Evolutionary conservation across 805 yeast species (phyloP).

Genomic region (Jamesozyma rosinii): DNA sequence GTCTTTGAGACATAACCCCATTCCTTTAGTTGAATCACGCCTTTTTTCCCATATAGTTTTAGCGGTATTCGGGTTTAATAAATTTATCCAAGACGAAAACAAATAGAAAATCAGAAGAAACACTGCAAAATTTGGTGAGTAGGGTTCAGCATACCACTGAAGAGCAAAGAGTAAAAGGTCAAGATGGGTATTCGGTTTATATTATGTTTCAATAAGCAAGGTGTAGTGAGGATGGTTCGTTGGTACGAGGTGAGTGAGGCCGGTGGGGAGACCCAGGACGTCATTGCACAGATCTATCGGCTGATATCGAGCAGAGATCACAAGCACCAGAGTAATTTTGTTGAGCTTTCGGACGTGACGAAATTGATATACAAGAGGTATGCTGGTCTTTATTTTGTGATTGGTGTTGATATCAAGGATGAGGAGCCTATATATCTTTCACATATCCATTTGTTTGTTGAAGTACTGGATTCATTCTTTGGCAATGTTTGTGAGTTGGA

Average conservation of each 20-base stretch:
- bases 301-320: slow-evolving; percentile 76
- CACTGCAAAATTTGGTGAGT: background rate
- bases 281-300: slow-evolving; percentile 51
- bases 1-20: background rate
- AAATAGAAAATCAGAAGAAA: background rate
- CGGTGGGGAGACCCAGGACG: slow-evolving; percentile 23
- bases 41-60: too few species aligned
- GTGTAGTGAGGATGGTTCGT: slow-evolving; percentile 78
- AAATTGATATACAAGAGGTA: slow-evolving; percentile 80
- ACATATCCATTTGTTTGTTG: slow-evolving; percentile 79
- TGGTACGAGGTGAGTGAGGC: slow-evolving; percentile 43
- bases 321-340: slow-evolving; percentile 72
- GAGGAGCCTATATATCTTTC: slow-evolving; percentile 79
- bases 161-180: background rate
- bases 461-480: slow-evolving; percentile 75
- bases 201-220: slow-evolving; percentile 82
- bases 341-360: slow-evolving; percentile 51
- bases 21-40: background rate
- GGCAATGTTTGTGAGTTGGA: slow-evolving; percentile 91
- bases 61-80: background rate
- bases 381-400: slow-evolving; percentile 85
- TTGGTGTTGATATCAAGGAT: slow-evolving; percentile 69
- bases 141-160: background rate
- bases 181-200: slow-evolving; percentile 72
- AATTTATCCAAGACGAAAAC: background rate